Evolutionary conservation across 2,329 filamentous ascomycete species (phyloP).

Genomic region (Colletotrichum plurivorum): DNA sequence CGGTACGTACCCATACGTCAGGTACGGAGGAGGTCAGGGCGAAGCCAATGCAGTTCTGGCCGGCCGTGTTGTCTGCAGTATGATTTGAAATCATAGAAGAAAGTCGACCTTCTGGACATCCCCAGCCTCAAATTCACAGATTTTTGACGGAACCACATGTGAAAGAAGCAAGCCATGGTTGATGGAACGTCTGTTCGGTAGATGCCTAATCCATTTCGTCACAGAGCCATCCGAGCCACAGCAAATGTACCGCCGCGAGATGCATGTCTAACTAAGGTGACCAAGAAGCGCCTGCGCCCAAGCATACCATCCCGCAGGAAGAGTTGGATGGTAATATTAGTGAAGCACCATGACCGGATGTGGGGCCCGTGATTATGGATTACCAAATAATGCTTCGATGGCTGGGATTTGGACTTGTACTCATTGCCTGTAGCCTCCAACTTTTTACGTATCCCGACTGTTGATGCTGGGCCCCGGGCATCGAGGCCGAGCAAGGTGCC

Average conservation of each 20-base stretch:
- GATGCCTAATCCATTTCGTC: too few relatives aligned
- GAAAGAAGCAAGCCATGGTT: background rate
- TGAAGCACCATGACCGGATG: constrained; percentile 6
- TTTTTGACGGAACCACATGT: background rate
- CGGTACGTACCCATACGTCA: background rate
- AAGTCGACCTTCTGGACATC: background rate
- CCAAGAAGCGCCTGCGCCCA: background rate
- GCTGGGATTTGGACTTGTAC: too few relatives aligned
- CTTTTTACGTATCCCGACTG: too few relatives aligned
- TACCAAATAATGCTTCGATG: background rate
- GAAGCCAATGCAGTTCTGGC: constrained; percentile 19
- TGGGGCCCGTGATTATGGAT: background rate
- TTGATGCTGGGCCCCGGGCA: too few relatives aligned
- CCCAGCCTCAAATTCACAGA: too few relatives aligned
- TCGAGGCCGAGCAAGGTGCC: background rate
- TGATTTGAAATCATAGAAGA: constrained; percentile 22
- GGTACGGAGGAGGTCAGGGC: background rate
- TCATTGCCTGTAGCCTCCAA: too few relatives aligned
- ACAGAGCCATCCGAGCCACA: too few relatives aligned
- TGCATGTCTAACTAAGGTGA: too few relatives aligned
- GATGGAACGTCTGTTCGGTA: too few relatives aligned
- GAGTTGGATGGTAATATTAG: background rate
- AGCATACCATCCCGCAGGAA: constrained; percentile 5
- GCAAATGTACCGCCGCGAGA: too few relatives aligned
- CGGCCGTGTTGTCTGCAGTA: constrained; percentile 12